Base-by-base conservation (phyloP, 352 stramenopile genomes). In the Globisporangium solare region DNA sequence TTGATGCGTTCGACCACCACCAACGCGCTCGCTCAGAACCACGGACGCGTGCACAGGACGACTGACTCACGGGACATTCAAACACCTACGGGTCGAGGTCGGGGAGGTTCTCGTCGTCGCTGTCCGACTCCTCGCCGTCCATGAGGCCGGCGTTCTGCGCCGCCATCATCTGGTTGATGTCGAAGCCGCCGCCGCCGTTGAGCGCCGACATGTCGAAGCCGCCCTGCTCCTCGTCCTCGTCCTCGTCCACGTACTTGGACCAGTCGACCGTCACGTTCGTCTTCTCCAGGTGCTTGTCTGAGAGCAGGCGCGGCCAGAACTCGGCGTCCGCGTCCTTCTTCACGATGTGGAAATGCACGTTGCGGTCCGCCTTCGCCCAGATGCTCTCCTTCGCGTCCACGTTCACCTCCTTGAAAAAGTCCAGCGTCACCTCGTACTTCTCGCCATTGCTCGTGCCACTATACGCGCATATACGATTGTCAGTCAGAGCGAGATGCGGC, bases 241-340 rank as follows among this genome's bases (percentile, higher is more conserved):
- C 95, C 71, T 98, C 94, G 68, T 98, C 95, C 41, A 98, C 92
- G 69, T 97, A 98, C 69, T 96, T 95, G 83, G 92, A 86, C 95
- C 95, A 98, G 75, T 98, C 95, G 66, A 97, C 86, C 68, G 93
- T 94, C 11, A 98, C 92, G 65, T 97, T 97, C 67, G 96, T 98
- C 82, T 98, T 98, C 72, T 98, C 92, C 53, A 98, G 67, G 51
- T 79, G 64, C 84, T 99, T 99, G 79, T 99, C 94, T 61, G 96
- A 83, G 51, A 98, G 74, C 62, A 99, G 74, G 53, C 94, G 86
- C 40, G 96, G 94, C 96, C 96, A 99, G 60, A 98, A 98, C 47
- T 96, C 92, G 31, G 87, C 93, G 54, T 91, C 80, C 67, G 94
- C 91, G 59, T 97, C 83, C 67, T 97, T 94, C 75, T 98, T 98